Conservation (phyloP, 768 basidiomycete species). For the Lentinula aciculospora region DNA sequence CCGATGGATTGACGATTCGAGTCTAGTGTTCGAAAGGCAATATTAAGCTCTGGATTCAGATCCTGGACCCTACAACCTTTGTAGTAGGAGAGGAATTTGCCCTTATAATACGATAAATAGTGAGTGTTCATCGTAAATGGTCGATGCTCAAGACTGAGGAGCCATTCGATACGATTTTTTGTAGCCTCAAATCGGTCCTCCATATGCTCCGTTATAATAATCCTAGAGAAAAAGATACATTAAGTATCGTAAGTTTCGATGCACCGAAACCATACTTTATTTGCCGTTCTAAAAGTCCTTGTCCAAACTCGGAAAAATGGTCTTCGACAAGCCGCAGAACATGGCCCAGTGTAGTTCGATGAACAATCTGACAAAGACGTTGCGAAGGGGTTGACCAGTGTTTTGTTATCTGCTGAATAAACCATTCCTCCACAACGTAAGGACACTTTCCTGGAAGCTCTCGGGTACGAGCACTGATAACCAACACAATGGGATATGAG, state of each 20-base stretch:
- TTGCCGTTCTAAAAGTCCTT: conserved; percentile 45
- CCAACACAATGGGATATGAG: not conserved
- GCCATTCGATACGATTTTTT: conserved; percentile 38
- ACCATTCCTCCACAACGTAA: conserved; percentile 49
- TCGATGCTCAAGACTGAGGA: conserved; percentile 40
- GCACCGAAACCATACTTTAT: conserved; percentile 30
- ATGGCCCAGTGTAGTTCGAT: conserved; percentile 29
- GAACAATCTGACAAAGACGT: conserved; percentile 34
- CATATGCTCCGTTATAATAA: conserved; percentile 46
- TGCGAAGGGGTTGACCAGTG: conserved; percentile 47
- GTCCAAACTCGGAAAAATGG: conserved; percentile 49
- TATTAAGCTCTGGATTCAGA: conserved; percentile 18
- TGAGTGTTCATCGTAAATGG: conserved; percentile 50
- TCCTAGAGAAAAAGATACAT: conserved; percentile 22
- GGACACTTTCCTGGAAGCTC: conserved; percentile 68
- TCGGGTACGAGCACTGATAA: conserved; percentile 56
- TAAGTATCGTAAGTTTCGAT: not conserved
- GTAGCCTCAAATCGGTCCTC: conserved; percentile 33
- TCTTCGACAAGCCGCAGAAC: conserved; percentile 34
- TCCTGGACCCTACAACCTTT: conserved; percentile 32
- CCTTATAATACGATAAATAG: conserved; percentile 41
- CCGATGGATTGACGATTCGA: not conserved
- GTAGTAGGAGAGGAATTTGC: conserved; percentile 47
- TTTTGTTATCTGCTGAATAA: conserved; percentile 37
- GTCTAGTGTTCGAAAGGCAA: conserved; percentile 13